Base-by-base conservation (phyloP, 371 early-diverging fungal species). In the Lichtheimia ornata region DNA sequence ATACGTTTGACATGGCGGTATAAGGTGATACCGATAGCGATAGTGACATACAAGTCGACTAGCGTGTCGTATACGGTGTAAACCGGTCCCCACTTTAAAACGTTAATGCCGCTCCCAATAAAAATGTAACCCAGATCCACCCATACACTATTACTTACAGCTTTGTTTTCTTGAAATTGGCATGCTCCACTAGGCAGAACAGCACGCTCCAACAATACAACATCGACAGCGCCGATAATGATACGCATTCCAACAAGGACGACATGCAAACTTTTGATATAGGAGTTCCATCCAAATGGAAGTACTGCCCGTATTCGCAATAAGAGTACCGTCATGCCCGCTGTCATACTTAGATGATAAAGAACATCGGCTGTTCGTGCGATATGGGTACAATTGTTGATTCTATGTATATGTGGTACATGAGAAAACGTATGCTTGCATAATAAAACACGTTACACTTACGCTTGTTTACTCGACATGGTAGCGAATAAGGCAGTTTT, bases 31-130 rank as follows among this genome's bases (percentile, higher is more conserved):
- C 59, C 69, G 6, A 79, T 76, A 49, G 67, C 59, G 9, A 69
- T 1, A 7, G 77, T 76, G 5, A 76, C 77, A 43, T 79, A 79
- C 3, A 79, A 41, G 58, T 79, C 80, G 17, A 74, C 70, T 1
- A 66, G 9, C 13, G 76, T 74, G 50, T 79, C 80, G 20, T 54
- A 56, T 25, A 79, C 53, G 3, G 80, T 79, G 51, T 79, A 79
- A 2, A 79, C 69, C 7, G 74, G 71, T 0, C 80, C 76, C 79
- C 79, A 78, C 66, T 66, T 28, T 24, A 4, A 50, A 41, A 54
- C 35, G 11, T 35, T 35, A 35, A 35, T 35, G 35, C 35, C 35
- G 11, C 35, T 35, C 2, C 35, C 11, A 6, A n/a, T n/a, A 30
- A 27, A 35, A 35, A 35, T 35, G 11, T 35, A 35, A 35, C 35